These are phyloP conservation scores for Pisolithus orientalis DNA, from an alignment of 768 basidiomycete species.

Conservation along the genomic window DNA sequence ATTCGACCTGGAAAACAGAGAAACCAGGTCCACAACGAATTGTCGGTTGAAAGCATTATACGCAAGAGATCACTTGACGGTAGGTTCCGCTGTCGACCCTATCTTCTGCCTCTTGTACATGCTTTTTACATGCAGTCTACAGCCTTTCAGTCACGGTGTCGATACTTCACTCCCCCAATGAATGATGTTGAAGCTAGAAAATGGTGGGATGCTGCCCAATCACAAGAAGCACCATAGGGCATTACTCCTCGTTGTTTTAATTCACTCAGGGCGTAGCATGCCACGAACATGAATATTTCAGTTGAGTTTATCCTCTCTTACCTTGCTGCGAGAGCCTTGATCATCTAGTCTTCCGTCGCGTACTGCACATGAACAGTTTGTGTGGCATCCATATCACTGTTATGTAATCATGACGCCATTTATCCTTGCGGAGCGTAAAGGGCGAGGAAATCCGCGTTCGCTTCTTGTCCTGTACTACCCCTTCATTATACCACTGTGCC, in stretches of 20 bases:
- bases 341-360: background rate
- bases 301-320: conserved; percentile 6
- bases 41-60: conserved; percentile 66
- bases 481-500: conserved; percentile 10
- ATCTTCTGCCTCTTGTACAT: conserved; percentile 4
- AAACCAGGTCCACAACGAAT: conserved; percentile 70
- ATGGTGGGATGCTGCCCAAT: conserved; percentile 45
- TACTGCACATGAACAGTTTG: background rate
- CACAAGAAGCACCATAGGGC: conserved; percentile 29
- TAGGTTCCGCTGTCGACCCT: conserved; percentile 27
- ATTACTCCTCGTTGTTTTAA: conserved; percentile 26
- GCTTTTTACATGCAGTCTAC: conserved; percentile 14
- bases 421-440: background rate
- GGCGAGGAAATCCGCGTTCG: conserved; percentile 2
- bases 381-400: conserved; percentile 4
- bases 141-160: conserved; percentile 79
- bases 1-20: conserved; percentile 37
- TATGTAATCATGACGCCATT: conserved; percentile 26
- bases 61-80: conserved; percentile 67
- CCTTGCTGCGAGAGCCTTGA: background rate
- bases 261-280: conserved; percentile 11
- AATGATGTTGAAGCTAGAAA: conserved; percentile 51
- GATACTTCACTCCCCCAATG: conserved; percentile 65
- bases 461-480: background rate
- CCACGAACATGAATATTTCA: conserved; percentile 9